Evolutionary conservation across 78 protist species (phyloP).

Genomic region (Neovahlkampfia damariscottae): DNA sequence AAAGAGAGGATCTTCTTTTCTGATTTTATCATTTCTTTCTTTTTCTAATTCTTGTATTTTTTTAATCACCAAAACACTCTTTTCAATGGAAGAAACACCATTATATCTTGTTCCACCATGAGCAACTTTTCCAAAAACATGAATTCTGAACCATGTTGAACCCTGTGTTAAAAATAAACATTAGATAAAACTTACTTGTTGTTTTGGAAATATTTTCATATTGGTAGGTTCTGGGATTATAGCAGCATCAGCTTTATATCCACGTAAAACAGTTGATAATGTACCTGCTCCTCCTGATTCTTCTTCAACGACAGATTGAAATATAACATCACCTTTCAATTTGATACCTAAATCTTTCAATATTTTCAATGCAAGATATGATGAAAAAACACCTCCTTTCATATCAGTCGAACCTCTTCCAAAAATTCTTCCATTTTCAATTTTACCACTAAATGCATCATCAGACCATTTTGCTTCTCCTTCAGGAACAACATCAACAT

Average conservation of each 20-base stretch:
- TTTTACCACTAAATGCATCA: constrained; percentile 2
- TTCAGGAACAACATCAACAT: constrained; percentile 5
- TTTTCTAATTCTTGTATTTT: not conserved
- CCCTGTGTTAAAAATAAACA: no score
- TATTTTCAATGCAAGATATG: not conserved
- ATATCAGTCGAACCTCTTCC: constrained; percentile 13
- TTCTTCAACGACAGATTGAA: constrained; percentile 6
- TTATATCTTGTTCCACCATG: constrained; percentile 6
- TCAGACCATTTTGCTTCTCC: not conserved
- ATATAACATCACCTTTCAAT: not conserved
- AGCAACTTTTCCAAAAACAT: not conserved
- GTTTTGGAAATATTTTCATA: not conserved
- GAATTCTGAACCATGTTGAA: not conserved
- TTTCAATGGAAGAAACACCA: constrained; percentile 5
- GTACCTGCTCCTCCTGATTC: constrained; percentile 10
- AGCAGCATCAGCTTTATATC: not conserved
- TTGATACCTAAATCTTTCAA: not conserved
- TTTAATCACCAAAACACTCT: not conserved
- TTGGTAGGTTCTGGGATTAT: not conserved
- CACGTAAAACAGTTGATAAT: not conserved
- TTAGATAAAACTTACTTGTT: no score
- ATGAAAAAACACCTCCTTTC: not conserved
- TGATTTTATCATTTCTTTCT: not conserved
- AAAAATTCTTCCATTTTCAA: not conserved
- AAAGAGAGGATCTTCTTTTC: not conserved